A percentile compares a stretch with the other conserved stretches of the same genome.
Evolutionary conservation across 2,329 filamentous ascomycete species (phyloP).

Genomic region (Dactylellina sp.): DNA sequence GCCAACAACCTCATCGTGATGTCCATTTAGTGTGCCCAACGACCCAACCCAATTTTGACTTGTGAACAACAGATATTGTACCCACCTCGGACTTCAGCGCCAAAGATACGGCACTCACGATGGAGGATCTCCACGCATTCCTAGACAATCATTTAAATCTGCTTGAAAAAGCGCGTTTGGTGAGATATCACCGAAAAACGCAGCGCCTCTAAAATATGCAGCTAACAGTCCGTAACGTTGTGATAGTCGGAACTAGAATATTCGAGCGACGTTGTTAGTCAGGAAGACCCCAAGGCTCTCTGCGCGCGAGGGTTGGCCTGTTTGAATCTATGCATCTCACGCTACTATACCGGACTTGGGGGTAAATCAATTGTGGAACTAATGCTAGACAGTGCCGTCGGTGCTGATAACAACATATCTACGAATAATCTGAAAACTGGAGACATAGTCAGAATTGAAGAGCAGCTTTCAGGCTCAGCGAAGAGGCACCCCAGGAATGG

Average conservation of each 20-base stretch:
- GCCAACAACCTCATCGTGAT: no score
- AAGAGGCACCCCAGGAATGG: slow-evolving; percentile 79
- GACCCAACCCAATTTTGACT: no score
- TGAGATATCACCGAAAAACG: not conserved
- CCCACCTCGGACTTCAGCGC: no score
- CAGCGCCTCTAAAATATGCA: not conserved
- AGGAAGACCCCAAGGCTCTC: slow-evolving; percentile 18
- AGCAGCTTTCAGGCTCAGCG: slow-evolving; percentile 77
- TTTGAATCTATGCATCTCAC: slow-evolving; percentile 77
- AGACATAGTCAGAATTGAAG: slow-evolving; percentile 80
- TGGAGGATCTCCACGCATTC: slow-evolving; percentile 24
- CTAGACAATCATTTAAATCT: slow-evolving; percentile 30
- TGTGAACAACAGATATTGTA: no score
- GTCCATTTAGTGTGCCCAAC: no score
- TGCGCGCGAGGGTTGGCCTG: slow-evolving; percentile 83
- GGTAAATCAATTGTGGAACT: slow-evolving; percentile 92
- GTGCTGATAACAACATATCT: slow-evolving; percentile 68
- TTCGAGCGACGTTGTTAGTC: slow-evolving; percentile 18
- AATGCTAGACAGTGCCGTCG: slow-evolving; percentile 74
- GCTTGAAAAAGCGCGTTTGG: slow-evolving; percentile 33
- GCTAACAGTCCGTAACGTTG: not conserved
- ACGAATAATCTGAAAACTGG: slow-evolving; percentile 81
- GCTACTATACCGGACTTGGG: slow-evolving; percentile 87
- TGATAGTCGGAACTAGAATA: slow-evolving; percentile 23
- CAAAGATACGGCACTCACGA: not conserved